These are phyloP conservation scores for Podosphaera xanthii DNA, from an alignment of 2,329 filamentous ascomycete genomes.

Conservation along the genomic window DNA sequence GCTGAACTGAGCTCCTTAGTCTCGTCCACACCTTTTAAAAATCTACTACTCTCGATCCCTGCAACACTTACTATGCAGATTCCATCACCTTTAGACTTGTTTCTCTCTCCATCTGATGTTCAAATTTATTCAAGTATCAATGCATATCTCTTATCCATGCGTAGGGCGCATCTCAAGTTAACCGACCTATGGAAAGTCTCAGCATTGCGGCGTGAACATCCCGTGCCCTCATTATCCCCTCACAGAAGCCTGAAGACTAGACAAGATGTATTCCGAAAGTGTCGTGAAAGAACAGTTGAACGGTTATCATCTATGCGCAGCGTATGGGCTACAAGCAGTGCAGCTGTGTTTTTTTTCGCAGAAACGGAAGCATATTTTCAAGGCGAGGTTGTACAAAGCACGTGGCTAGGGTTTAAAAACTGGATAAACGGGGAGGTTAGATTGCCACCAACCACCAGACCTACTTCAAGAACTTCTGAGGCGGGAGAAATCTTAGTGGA, in stretches of 20 bases:
- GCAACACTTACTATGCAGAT: constrained; percentile 50
- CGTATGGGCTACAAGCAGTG: constrained; percentile 75
- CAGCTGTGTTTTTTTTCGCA: constrained; percentile 70
- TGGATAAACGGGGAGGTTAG: constrained; percentile 34
- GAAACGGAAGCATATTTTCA: constrained; percentile 79
- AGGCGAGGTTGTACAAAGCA: constrained; percentile 61
- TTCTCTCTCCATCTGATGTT: constrained; percentile 55
- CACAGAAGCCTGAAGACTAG: constrained; percentile 37
- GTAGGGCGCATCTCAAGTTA: constrained; percentile 64
- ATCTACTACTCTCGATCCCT: constrained; percentile 60
- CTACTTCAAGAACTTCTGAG: constrained; percentile 2
- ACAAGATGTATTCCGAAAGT: constrained; percentile 32
- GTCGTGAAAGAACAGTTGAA: constrained; percentile 38
- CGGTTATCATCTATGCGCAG: constrained; percentile 50
- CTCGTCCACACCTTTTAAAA: constrained; percentile 40
- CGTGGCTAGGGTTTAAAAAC: constrained; percentile 55
- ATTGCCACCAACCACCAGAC: constrained; percentile 2
- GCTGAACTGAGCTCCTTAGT: constrained; percentile 5
- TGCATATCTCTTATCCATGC: constrained; percentile 66
- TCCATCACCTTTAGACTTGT: constrained; percentile 63
- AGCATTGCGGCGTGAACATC: constrained; percentile 52
- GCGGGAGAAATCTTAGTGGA: constrained; percentile 20
- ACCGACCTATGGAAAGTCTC: constrained; percentile 74
- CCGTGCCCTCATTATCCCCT: constrained; percentile 42
- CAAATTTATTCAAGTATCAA: constrained; percentile 67